These are phyloP conservation scores for Plenodomus biglobosus DNA, from an alignment of 2,329 filamentous ascomycete species.

Conservation along the genomic window DNA sequence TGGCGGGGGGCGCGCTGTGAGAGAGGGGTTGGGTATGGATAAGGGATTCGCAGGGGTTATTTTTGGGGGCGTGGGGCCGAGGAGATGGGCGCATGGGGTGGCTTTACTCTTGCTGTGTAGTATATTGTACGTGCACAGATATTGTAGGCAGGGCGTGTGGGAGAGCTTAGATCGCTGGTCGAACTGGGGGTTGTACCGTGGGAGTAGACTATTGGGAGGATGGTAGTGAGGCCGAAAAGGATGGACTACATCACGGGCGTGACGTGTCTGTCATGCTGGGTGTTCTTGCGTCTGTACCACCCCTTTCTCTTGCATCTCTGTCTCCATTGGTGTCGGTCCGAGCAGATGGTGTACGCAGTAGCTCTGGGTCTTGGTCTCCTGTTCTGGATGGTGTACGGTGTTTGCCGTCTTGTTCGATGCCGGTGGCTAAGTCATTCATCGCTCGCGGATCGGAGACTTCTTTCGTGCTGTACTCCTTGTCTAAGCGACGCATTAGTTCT, in stretches of 20 bases:
- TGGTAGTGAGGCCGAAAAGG: not conserved
- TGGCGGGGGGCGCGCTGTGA: not conserved
- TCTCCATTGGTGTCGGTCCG: not conserved
- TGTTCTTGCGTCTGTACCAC: not conserved
- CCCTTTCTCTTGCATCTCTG: not conserved
- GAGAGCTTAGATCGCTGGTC: no score
- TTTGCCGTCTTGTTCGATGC: conserved; percentile 21
- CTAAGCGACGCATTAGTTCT: conserved; percentile 40
- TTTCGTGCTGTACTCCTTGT: conserved; percentile 31
- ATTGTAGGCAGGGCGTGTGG: not conserved
- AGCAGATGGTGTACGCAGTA: not conserved
- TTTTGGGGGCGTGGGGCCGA: not conserved
- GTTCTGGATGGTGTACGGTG: conserved; percentile 2
- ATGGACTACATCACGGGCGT: not conserved
- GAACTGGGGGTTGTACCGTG: not conserved
- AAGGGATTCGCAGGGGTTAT: not conserved
- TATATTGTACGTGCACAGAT: not conserved
- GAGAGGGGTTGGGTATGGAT: not conserved
- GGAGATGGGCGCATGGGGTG: not conserved
- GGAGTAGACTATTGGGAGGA: not conserved
- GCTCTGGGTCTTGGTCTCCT: conserved; percentile 16
- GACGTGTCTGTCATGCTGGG: not conserved
- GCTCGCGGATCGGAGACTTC: conserved; percentile 11
- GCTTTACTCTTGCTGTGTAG: not conserved
- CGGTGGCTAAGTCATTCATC: conserved; percentile 15